Evolutionary conservation across 768 basidiomycete species (phyloP), one percentile per base, ranked within the genome.

Genomic region (Mycena amicta): DNA sequence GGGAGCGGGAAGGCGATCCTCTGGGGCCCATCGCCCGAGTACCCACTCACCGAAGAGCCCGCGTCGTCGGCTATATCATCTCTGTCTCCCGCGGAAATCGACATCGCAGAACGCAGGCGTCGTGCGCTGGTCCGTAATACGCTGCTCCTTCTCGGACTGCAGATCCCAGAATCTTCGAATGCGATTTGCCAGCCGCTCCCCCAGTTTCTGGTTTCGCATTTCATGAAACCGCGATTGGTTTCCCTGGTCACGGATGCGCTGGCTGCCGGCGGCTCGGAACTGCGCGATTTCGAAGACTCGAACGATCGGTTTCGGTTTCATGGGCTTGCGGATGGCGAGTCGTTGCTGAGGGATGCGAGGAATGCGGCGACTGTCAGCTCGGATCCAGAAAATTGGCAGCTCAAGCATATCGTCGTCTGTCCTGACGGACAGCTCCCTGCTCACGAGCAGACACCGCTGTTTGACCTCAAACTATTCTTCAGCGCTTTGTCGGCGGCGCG

Each of bases 241-340:
- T 61, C 75, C 15, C 66, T 66, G 8, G 72, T 83, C 20, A 66
- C 81, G 20, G 65, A 75, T 45, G 68, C 75, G 2, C 61, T 84
- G 20, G 65, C 74, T 4, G 56, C 67, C 39, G 28, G 67, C 39
- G 70, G 69, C 3, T 60, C 63, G 5, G 68, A 75, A 37, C 66
- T 74, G 12, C 70, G 66, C 37, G 55, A 77, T 0, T 78, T 92
- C 63, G 72, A 82, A 59, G 93, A 93, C 65, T 74, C 75, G 2
- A 86, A 86, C 53, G 92, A 98, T 68, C 84, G 80, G 1, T 91
- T 93, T 70, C 72, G 73, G 27, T 86, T 93, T 61, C 80, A 86
- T 56, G 64, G 73, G 11, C 60, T 74, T 6, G 55, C 70, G 20
- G 71, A 80, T 18, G 71, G 72, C 28, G 63, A 60, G 46, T 54